phyloP scores from a whole-genome alignment of 305 asterid genomes.

The Fraxinus ornus region DNA sequence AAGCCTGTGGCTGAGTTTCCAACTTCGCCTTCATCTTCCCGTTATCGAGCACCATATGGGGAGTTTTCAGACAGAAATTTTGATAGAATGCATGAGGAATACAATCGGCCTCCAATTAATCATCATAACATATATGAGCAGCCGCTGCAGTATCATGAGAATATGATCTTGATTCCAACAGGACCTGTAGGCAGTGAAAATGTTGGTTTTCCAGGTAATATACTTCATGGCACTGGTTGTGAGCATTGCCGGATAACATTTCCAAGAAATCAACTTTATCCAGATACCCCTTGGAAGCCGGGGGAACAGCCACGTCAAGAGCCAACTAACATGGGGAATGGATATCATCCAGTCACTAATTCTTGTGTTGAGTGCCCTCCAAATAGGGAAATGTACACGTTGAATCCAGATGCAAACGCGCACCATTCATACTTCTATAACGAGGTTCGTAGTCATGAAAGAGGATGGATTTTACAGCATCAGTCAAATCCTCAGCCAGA shows the following conservation, averaged over 20 bases:
- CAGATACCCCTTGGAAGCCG: conserved; percentile 58
- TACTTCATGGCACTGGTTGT: conserved; percentile 58
- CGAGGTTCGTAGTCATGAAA: conserved; percentile 59
- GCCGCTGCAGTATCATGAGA: conserved; percentile 61
- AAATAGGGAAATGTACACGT: conserved; percentile 54
- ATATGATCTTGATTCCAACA: conserved; percentile 47
- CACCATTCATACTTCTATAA: conserved; percentile 54
- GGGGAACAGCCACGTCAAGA: conserved; percentile 59
- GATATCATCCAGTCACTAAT: conserved; percentile 54
- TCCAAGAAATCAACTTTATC: conserved; percentile 61
- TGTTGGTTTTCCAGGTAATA: conserved; percentile 75
- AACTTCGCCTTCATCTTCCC: conserved; percentile 80
- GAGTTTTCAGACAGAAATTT: conserved; percentile 49
- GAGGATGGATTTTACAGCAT: conserved; percentile 69
- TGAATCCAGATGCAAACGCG: conserved; percentile 52
- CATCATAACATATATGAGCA: conserved; percentile 56
- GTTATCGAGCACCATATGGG: conserved; percentile 54
- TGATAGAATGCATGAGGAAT: conserved; percentile 64
- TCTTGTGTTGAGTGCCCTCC: conserved; percentile 72
- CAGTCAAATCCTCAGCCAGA: conserved; percentile 59
- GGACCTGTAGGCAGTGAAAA: conserved; percentile 46
- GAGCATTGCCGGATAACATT: conserved; percentile 57
- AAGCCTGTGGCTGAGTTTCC: conserved; percentile 66
- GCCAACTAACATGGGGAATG: conserved; percentile 56
- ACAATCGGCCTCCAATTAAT: conserved; percentile 45